phyloP scores from a whole-genome alignment of 768 basidiomycete genomes.

The Russula virescens region DNA sequence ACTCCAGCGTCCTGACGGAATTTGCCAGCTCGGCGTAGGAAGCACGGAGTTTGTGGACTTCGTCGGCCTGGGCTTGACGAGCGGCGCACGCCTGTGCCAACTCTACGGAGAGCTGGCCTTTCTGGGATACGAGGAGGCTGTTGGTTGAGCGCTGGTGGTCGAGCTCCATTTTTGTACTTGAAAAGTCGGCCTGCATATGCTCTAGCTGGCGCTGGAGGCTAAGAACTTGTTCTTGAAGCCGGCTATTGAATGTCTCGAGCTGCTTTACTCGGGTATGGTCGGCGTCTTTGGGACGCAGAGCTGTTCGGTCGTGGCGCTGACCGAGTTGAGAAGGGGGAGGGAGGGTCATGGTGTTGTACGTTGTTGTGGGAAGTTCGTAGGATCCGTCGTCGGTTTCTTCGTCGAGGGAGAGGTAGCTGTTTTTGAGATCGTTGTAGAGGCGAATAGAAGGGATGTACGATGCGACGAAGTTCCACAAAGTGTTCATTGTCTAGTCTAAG shows the following conservation, averaged over 20 bases:
- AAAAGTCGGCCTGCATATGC: constrained; percentile 23
- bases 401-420: constrained; percentile 16
- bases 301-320: constrained; percentile 21
- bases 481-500: constrained; percentile 24
- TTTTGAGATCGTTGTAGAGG: constrained; percentile 18
- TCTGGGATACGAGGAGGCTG: constrained; percentile 22
- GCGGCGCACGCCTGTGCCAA: constrained; percentile 15
- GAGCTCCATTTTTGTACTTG: constrained; percentile 23
- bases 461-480: constrained; percentile 23
- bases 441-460: constrained; percentile 20
- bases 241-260: constrained; percentile 19
- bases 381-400: constrained; percentile 14
- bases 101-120: constrained; percentile 21
- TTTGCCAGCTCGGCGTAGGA: constrained; percentile 26
- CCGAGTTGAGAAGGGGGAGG: constrained; percentile 5
- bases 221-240: constrained; percentile 22
- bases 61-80: constrained; percentile 12
- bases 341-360: constrained; percentile 7
- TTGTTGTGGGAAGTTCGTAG: constrained; percentile 22
- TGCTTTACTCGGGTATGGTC: constrained; percentile 7
- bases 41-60: constrained; percentile 25
- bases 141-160: constrained; percentile 22
- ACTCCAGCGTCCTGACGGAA: constrained; percentile 26
- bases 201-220: constrained; percentile 23
- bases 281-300: neutral